Percentiles rank a stretch among this genome's conserved stretches.
Conservation (phyloP, 176 grass and related monocot genomes). For the Eremochloa ophiuroides region DNA sequence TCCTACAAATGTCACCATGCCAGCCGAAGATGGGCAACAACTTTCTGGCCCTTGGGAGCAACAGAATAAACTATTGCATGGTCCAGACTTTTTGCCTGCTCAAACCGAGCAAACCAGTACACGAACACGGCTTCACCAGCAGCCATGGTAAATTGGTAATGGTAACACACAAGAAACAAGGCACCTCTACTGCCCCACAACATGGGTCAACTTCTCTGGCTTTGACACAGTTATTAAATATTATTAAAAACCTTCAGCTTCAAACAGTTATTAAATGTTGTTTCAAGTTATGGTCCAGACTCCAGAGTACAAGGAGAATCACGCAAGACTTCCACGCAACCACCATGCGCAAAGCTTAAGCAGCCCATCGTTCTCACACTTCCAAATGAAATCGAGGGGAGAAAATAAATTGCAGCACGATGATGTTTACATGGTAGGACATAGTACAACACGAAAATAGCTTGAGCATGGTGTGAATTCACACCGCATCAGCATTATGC, state of each 20-base stretch:
- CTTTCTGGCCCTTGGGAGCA: neutral
- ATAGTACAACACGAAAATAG: neutral
- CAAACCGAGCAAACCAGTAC: neutral
- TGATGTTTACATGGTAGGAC: conserved; percentile 5
- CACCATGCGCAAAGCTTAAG: neutral
- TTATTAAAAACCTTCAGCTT: neutral
- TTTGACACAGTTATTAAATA: neutral
- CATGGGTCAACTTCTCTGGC: neutral
- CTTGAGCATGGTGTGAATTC: conserved; percentile 26
- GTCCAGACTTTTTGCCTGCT: neutral
- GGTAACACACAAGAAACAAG: neutral
- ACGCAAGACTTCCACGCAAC: neutral
- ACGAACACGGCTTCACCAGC: neutral
- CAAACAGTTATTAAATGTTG: too few relatives aligned
- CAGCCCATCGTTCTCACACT: conserved; percentile 12
- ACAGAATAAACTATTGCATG: neutral
- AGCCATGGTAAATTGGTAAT: neutral
- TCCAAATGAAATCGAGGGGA: conserved; percentile 21
- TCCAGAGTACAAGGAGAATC: conserved; percentile 13
- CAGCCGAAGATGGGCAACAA: neutral
- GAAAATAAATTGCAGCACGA: neutral
- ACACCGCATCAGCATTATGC: conserved; percentile 80
- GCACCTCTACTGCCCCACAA: neutral
- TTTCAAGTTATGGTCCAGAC: conserved; percentile 19
- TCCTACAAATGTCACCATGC: neutral